Conservation (phyloP, 306 rosid genomes). For the Argentina anserina region DNA sequence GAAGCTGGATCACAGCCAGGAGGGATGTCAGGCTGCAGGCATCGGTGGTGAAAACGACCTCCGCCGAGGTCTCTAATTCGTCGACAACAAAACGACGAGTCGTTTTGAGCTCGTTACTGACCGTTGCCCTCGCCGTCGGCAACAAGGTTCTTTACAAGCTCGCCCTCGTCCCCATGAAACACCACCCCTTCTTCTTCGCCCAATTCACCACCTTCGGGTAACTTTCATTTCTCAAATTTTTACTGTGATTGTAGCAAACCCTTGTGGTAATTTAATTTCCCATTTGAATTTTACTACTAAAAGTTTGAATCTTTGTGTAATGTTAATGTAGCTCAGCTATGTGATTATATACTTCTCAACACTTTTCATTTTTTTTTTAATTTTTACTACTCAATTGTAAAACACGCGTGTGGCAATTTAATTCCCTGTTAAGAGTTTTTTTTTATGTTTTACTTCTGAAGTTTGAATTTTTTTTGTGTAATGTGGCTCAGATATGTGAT, state of each 20-base stretch:
- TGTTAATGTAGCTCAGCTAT: no score
- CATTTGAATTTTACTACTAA: no score
- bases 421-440: no score
- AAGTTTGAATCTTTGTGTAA: neutral
- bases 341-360: no score
- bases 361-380: no score
- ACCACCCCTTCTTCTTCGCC: slow-evolving; percentile 79
- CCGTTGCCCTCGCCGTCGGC: slow-evolving; percentile 54
- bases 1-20: slow-evolving; percentile 2
- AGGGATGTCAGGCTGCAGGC: slow-evolving; percentile 29
- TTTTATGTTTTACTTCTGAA: neutral
- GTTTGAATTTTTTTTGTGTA: neutral
- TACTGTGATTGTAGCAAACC: no score
- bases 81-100: slow-evolving; percentile 26
- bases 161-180: slow-evolving; percentile 75
- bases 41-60: slow-evolving; percentile 31
- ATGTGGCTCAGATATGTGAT: slow-evolving; percentile 76
- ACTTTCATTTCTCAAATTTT: neutral
- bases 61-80: slow-evolving; percentile 9
- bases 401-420: no score
- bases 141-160: slow-evolving; percentile 87
- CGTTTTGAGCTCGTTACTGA: slow-evolving; percentile 38
- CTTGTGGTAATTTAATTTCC: no score
- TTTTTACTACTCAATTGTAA: neutral
- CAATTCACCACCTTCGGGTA: slow-evolving; percentile 82